Conservation (phyloP, 192 early-diverging fungal genomes). For the Phycomyces nitens region DNA sequence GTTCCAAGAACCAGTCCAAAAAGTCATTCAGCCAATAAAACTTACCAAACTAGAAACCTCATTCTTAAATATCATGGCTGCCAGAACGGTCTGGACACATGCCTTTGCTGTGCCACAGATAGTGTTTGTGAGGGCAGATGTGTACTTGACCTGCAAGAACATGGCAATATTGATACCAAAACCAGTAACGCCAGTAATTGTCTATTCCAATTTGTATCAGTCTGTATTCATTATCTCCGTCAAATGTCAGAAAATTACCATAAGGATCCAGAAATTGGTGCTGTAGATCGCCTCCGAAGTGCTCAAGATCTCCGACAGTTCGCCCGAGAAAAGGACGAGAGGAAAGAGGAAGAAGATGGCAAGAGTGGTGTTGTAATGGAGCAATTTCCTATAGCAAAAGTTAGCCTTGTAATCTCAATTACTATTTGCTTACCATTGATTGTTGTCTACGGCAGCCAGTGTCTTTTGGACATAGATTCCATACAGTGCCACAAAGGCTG, state of each 20-base stretch:
- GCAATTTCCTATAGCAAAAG: constrained; percentile 43
- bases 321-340: constrained; percentile 56
- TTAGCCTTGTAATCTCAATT: background rate
- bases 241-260: constrained; percentile 29
- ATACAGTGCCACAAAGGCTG: constrained; percentile 63
- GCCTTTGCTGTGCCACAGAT: constrained; percentile 69
- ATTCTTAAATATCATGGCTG: constrained; percentile 60
- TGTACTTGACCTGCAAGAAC: constrained; percentile 69
- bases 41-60: constrained; percentile 57
- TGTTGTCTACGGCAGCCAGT: constrained; percentile 54
- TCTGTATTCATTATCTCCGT: background rate
- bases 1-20: background rate
- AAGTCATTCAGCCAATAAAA: constrained; percentile 4
- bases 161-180: constrained; percentile 69
- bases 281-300: constrained; percentile 47
- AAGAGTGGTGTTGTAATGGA: constrained; percentile 66
- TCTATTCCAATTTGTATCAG: constrained; percentile 12
- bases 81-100: constrained; percentile 62
- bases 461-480: constrained; percentile 72
- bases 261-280: constrained; percentile 55
- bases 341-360: constrained; percentile 56
- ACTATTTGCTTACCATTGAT: constrained; percentile 50
- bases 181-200: constrained; percentile 56
- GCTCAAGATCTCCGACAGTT: constrained; percentile 44
- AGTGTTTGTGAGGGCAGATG: constrained; percentile 63